These are phyloP conservation scores for Vitis riparia DNA, from an alignment of 164 flowering plant species.

Conservation along the genomic window DNA sequence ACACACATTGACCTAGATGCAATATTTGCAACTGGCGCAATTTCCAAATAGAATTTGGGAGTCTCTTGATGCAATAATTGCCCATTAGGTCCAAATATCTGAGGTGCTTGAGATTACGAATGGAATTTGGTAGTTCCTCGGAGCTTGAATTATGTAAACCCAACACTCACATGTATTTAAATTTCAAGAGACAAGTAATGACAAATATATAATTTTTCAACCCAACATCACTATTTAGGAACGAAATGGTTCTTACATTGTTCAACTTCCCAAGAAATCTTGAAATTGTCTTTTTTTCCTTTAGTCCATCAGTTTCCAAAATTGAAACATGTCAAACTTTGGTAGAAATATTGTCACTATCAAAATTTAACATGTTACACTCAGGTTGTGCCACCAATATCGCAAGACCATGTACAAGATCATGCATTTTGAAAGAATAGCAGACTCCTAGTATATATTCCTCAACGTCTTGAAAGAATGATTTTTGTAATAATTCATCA, in stretches of 20 bases:
- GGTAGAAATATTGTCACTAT: not conserved
- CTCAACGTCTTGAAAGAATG: not conserved
- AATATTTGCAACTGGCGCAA: not conserved
- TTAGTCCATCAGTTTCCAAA: too few relatives aligned
- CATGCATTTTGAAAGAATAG: not conserved
- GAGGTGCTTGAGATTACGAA: not conserved
- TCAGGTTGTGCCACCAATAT: not conserved
- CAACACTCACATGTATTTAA: not conserved
- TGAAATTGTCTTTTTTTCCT: too few relatives aligned
- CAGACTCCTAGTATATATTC: not conserved
- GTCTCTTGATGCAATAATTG: not conserved
- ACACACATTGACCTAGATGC: not conserved
- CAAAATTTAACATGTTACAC: not conserved
- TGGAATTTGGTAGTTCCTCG: not conserved
- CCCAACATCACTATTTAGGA: too few relatives aligned
- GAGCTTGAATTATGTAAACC: not conserved
- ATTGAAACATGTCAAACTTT: not conserved
- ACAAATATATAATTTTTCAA: too few relatives aligned
- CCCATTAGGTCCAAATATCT: not conserved
- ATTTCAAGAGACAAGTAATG: not conserved
- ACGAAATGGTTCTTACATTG: too few relatives aligned
- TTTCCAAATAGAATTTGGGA: conserved; percentile 1
- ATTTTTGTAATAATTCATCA: not conserved
- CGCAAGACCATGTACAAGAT: not conserved
- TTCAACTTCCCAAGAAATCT: too few relatives aligned